Evolutionary conservation across 768 basidiomycete species (phyloP), one percentile per base, ranked within the genome.

Genomic region (Podaxis sp.): DNA sequence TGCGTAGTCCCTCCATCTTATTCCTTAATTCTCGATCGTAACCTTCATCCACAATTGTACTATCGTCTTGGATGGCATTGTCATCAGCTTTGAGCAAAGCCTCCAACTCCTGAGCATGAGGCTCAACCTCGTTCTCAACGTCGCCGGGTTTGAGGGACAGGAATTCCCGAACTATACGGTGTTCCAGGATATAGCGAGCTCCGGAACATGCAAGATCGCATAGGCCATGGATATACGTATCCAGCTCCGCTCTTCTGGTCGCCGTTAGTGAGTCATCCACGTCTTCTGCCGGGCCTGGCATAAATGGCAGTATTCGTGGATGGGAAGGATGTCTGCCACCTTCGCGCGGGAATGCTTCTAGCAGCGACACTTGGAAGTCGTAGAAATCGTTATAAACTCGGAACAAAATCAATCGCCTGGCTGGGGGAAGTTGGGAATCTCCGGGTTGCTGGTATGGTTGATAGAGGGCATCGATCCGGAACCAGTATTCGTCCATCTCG

Each of bases 371-470:
- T 70, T 99, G 97, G 73, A 98, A 98, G 68, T 95, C 92, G 75
- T 96, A 98, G 73, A 99, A 99, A 73, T 99, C 96, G 68, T 95
- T 91, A 79, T 99, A 99, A 25, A 92, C 87, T 54, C 97, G 85
- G 77, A 96, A 99, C 47, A 98, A 81, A 65, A 94, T 86, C 59
- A 98, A 86, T 36, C 89, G 85, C 65, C 85, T 88, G 11, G 90
- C 84, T 10, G 81, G 79, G 4, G 90, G 89, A 28, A 88, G 80
- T 14, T 72, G 67, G 28, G 72, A 74, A 57, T 83, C 81, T 50
- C 83, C 87, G 16, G 82, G 76, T 7, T 79, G 78, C 62, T 81
- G 82, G 67, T 90, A 93, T 0, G 95, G 93, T 65, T 95, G 90
- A 75, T 87, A 98, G 61, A 88, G 73, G 59, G 91, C 95, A 69